Evolutionary conservation across 306 rosid species (phyloP), one percentile per base, ranked within the genome.

Genomic region (Cicer pinnatifidum): DNA sequence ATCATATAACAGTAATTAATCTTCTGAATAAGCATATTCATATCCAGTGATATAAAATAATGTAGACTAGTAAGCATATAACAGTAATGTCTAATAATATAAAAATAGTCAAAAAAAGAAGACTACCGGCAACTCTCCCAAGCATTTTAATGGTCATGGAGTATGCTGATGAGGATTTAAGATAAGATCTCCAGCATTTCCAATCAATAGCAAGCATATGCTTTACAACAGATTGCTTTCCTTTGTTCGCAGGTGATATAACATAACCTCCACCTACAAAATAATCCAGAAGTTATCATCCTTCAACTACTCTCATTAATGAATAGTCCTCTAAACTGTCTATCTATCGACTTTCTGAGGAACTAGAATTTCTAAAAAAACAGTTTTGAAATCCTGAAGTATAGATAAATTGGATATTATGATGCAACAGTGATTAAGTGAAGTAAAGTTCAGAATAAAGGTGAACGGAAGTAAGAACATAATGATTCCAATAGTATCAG

Each of bases 161-260:
- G 72, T 90, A 84, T 38, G 95, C 95, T 41, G 95, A 90, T 19
- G 99, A 88, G 46, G 96, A 83, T 37, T 86, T 91, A 50, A 88
- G 75, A 85, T 85, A 91, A 64, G 91, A 77, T 75, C 91, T 94
- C 99, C 99, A 94, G 75, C 75, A 87, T 75, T 89, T 94, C 99
- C 99, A 94, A 78, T 94, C 97, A 75, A 94, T 87, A 44, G 99
- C 88, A 84, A 94, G 97, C 97, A 91, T 94, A 89, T 94, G 99
- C 81, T 87, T 94, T 53, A 94, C 96, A 60, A 91, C 85, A 1
- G 99, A 91, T 47, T 88, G 90, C 71, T 89, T 94, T 79, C 96
- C 96, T 54, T 87, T 84, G 81, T 85, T 89, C 51, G 82, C 86
- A 4, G 96, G 96, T 75, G 92, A 87, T 82, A 94, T 71, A 73